Conservation (phyloP, 495 filamentous ascomycete species). For the Trypethelium eluteriae region DNA sequence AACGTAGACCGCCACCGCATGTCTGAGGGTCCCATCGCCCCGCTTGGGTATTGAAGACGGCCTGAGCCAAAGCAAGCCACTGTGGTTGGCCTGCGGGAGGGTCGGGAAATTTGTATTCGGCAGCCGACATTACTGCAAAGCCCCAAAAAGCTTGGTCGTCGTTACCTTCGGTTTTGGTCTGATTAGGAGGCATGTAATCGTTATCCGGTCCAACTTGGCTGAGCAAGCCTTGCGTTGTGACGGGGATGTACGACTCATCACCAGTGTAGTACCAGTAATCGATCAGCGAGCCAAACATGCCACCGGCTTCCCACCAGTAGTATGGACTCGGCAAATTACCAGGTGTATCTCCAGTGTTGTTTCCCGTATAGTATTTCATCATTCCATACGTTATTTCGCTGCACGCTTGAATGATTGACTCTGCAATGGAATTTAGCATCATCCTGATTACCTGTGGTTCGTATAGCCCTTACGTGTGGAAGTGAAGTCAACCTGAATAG, state of each 20-base stretch:
- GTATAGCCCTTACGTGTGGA: background rate
- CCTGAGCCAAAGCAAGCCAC: conserved; percentile 69
- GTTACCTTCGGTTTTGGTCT: conserved; percentile 44
- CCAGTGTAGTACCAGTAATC: conserved; percentile 52
- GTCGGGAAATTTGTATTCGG: conserved; percentile 44
- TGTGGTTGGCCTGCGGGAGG: conserved; percentile 47
- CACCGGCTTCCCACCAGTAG: conserved; percentile 46
- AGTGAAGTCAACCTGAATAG: conserved; percentile 16
- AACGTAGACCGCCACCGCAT: conserved; percentile 72
- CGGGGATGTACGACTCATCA: conserved; percentile 47
- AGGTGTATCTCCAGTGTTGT: conserved; percentile 39
- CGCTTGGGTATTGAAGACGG: conserved; percentile 68
- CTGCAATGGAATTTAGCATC: conserved; percentile 15
- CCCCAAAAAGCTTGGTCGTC: conserved; percentile 56
- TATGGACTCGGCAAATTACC: conserved; percentile 37
- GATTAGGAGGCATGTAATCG: conserved; percentile 46
- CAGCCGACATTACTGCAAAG: conserved; percentile 49
- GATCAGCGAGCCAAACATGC: conserved; percentile 44
- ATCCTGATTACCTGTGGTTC: background rate
- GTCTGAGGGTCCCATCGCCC: conserved; percentile 58
- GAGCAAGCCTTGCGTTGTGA: conserved; percentile 44
- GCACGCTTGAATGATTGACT: conserved; percentile 34
- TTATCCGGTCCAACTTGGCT: conserved; percentile 42
- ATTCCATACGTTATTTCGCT: conserved; percentile 32
- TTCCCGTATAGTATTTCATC: conserved; percentile 41